Conservation (phyloP, 345 rosid genomes). For the Eucalyptus lansdowneana region DNA sequence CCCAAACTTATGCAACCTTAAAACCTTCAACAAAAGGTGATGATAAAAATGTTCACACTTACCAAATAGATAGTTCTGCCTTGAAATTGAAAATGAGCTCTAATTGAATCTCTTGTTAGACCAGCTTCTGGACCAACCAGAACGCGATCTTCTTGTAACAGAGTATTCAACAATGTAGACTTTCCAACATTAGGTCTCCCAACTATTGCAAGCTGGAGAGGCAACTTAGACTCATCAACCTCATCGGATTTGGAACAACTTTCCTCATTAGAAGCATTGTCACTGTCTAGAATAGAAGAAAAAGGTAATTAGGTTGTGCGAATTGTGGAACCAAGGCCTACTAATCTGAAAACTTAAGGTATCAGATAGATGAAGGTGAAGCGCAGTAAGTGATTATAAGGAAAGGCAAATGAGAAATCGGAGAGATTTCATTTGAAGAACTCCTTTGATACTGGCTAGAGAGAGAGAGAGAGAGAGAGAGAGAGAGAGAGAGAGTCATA, state of each 20-base stretch:
- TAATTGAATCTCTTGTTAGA: constrained; percentile 87
- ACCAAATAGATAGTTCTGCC: constrained; percentile 87
- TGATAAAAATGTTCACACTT: not conserved
- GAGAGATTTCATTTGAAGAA: not conserved
- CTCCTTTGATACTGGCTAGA: not conserved
- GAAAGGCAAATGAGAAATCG: not conserved
- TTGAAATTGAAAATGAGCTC: constrained; percentile 69
- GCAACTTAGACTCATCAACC: constrained; percentile 59
- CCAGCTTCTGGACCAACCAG: constrained; percentile 98
- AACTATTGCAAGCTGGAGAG: constrained; percentile 88
- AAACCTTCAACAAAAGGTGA: not conserved
- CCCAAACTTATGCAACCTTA: not conserved
- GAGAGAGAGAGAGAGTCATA: not conserved
- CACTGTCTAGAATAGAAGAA: not conserved
- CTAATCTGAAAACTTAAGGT: not conserved
- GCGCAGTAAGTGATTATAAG: not conserved
- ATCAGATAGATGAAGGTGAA: not conserved
- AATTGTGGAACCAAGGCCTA: not conserved
- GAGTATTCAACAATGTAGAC: constrained; percentile 76
- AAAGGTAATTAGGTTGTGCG: not conserved
- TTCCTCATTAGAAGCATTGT: not conserved
- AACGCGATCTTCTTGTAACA: constrained; percentile 91
- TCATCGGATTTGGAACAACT: constrained; percentile 19
- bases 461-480: not conserved
- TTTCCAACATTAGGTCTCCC: constrained; percentile 96